phyloP scores from a whole-genome alignment of 2,329 filamentous ascomycete species.

The Penicillium hordei region DNA sequence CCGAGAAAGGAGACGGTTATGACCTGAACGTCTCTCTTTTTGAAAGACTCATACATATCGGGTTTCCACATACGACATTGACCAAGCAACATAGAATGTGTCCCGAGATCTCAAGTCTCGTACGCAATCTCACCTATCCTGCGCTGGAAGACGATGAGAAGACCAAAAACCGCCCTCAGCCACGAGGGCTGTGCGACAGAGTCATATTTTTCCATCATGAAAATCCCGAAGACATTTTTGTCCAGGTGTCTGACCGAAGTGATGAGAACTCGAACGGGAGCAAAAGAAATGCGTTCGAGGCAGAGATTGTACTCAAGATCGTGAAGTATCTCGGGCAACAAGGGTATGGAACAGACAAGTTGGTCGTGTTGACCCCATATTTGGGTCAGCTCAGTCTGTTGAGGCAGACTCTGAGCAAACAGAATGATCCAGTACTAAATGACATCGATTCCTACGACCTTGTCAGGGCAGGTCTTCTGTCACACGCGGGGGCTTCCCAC shows the following conservation, averaged over 20 bases:
- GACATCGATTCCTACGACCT: slow-evolving; percentile 68
- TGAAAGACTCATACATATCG: slow-evolving; percentile 63
- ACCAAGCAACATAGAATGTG: slow-evolving; percentile 66
- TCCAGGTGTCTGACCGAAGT: slow-evolving; percentile 48
- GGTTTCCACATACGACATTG: slow-evolving; percentile 56
- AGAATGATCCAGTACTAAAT: slow-evolving; percentile 65
- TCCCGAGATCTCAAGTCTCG: slow-evolving; percentile 63
- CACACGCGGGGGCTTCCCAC: slow-evolving; percentile 52
- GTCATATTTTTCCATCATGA: slow-evolving; percentile 68
- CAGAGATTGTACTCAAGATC: slow-evolving; percentile 62
- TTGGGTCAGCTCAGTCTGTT: slow-evolving; percentile 66
- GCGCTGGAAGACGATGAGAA: slow-evolving; percentile 56
- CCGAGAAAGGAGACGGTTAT: slow-evolving; percentile 65
- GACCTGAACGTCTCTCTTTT: slow-evolving; percentile 69
- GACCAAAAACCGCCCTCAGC: slow-evolving; percentile 48
- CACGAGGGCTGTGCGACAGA: slow-evolving; percentile 59
- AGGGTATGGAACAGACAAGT: slow-evolving; percentile 63
- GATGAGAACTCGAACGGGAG: slow-evolving; percentile 54
- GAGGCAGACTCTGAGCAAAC: slow-evolving; percentile 51
- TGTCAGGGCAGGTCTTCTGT: slow-evolving; percentile 61
- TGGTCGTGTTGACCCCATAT: slow-evolving; percentile 72
- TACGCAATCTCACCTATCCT: slow-evolving; percentile 62
- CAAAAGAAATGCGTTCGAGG: slow-evolving; percentile 66
- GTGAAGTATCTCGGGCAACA: slow-evolving; percentile 70
- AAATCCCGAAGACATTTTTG: slow-evolving; percentile 52